A percentile compares a stretch with the other conserved stretches of the same genome.
These are phyloP conservation scores for Penicillium crustosum DNA, from an alignment of 2,329 filamentous ascomycete species.

Conservation along the genomic window DNA sequence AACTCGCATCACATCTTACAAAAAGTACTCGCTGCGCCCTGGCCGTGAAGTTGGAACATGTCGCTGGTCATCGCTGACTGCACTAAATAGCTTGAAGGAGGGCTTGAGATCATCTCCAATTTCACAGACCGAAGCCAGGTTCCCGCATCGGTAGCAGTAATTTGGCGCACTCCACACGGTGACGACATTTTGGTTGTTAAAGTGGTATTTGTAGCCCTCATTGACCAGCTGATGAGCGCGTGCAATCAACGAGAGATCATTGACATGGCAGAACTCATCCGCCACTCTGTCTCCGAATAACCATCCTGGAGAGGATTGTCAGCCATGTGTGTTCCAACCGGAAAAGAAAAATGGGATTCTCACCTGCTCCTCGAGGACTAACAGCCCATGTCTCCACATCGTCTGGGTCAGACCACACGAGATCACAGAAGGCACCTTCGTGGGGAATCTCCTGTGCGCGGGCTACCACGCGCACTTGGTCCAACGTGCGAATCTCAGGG, in stretches of 20 bases:
- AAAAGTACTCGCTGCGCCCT: conserved; percentile 50
- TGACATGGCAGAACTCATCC: conserved; percentile 75
- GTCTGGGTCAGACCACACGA: conserved; percentile 75
- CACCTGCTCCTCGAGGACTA: conserved; percentile 65
- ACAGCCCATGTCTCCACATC: conserved; percentile 70
- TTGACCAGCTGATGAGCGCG: conserved; percentile 74
- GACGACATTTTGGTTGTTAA: conserved; percentile 89
- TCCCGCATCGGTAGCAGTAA: conserved; percentile 98
- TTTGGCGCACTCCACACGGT: conserved; percentile 77
- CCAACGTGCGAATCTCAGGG: conserved; percentile 32
- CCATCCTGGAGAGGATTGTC: conserved; percentile 44
- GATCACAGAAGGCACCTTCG: conserved; percentile 73
- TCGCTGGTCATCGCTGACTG: conserved; percentile 48
- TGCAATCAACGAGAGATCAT: conserved; percentile 69
- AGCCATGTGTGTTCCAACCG: conserved; percentile 36
- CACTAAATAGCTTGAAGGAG: conserved; percentile 67
- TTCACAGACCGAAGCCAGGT: conserved; percentile 86
- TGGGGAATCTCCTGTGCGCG: conserved; percentile 75
- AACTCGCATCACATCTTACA: conserved; percentile 37
- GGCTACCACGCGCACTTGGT: conserved; percentile 73
- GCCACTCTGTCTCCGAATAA: conserved; percentile 70
- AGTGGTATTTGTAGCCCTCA: conserved; percentile 87
- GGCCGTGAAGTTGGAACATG: conserved; percentile 47
- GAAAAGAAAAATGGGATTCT: conserved; percentile 31
- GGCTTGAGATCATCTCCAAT: conserved; percentile 81